Evolutionary conservation across 192 early-diverging fungal genomes (phyloP), one percentile per base, ranked within the genome.

Genomic region (Pecoramyces ruminantium): DNA sequence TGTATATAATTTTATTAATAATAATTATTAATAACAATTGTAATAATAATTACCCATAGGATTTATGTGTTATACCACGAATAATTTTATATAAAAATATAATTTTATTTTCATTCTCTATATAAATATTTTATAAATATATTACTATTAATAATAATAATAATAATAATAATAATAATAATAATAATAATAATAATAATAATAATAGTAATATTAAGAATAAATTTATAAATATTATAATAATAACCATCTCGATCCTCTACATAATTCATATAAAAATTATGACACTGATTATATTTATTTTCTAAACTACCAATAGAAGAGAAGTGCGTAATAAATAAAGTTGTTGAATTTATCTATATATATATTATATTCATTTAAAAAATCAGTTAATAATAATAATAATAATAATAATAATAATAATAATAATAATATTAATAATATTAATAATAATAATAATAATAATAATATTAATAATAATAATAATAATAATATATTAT

Each of bases 241-340:
- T 21, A 15, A 15, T 21, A 21, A 67, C 51, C 51, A n/a, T 67
- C 51, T 67, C 11, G 2, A 67, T 67, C 51, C n/a, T 67, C 51
- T 9, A 67, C 9, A 67, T 67, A 67, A 67, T 67, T 67, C 51
- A 67, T 67, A 67, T 67, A 67, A 67, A 8, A 67, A 67, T 67
- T 67, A 67, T 67, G 51, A 67, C 51, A 67, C n/a, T 67, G 51
- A 25, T 2, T 9, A n/a, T 25, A 67, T 67, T 67, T 67, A 67
- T 5, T n/a, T n/a, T 67, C 51, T 67, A 89, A 79, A n/a, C 82
- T 80, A 0, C 87, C 88, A 13, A 96, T 82, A 6, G 90, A 90
- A 18, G 94, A 92, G 81, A 92, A 94, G 84, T 96, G 95, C 0
- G 95, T 95, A 27, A 94, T 93, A 87, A 96, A 96, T 67, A 83